Conservation (phyloP, 2,329 filamentous ascomycete species). For the Elsinoe perseae region DNA sequence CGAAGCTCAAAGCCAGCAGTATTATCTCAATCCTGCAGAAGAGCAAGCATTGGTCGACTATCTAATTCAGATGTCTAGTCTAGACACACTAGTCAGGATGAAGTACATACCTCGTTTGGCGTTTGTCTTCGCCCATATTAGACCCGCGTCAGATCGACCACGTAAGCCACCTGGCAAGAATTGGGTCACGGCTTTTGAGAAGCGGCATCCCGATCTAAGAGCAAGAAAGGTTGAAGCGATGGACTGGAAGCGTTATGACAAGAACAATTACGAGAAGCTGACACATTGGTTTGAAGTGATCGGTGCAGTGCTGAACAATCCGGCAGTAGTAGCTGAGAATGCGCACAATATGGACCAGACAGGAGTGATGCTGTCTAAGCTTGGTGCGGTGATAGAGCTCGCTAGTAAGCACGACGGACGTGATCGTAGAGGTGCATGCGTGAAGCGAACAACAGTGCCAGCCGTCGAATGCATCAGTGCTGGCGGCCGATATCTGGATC, state of each 20-base stretch:
- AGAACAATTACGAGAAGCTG: neutral
- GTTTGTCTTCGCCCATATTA: too few species aligned
- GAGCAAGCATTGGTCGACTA: too few species aligned
- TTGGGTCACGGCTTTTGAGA: conserved; percentile 21
- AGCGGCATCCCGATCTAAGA: conserved; percentile 25
- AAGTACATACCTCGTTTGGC: too few species aligned
- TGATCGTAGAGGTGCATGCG: too few species aligned
- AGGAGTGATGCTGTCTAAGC: too few species aligned
- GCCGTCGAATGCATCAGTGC: conserved; percentile 25
- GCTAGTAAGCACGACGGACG: too few species aligned
- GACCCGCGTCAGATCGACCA: conserved; percentile 13
- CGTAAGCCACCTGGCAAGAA: conserved; percentile 19
- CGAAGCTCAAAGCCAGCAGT: too few species aligned
- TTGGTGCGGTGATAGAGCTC: too few species aligned
- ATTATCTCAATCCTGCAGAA: too few species aligned
- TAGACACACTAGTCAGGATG: too few species aligned
- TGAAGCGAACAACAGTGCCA: conserved; percentile 25
- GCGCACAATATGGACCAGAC: neutral
- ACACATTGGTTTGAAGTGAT: neutral
- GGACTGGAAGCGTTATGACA: too few species aligned
- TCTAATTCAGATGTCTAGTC: too few species aligned
- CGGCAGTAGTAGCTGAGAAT: neutral
- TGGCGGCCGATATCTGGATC: conserved; percentile 24
- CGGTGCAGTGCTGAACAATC: neutral
- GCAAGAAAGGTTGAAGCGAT: conserved; percentile 23